Percentiles rank a stretch among this genome's conserved stretches.
Conservation (phyloP, 345 rosid species). For the Syzygium grande region DNA sequence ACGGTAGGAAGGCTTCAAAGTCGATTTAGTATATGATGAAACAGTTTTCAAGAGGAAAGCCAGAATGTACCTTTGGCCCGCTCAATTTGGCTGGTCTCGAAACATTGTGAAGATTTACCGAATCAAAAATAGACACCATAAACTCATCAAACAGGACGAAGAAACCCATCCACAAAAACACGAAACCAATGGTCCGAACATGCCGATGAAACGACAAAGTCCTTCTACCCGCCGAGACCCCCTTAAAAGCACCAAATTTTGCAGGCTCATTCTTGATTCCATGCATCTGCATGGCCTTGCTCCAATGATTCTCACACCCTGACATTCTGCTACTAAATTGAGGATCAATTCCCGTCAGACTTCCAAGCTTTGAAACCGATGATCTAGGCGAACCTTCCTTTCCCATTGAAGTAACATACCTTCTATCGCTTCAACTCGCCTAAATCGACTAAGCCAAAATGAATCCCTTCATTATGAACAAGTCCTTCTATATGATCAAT, state of each 20-base stretch:
- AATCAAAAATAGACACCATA: slow-evolving; percentile 53
- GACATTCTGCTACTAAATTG: slow-evolving; percentile 41
- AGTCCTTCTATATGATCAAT: background rate
- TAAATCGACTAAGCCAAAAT: background rate
- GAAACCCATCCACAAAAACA: slow-evolving; percentile 35
- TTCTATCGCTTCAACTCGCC: background rate
- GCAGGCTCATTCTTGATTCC: slow-evolving; percentile 46
- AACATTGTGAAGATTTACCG: slow-evolving; percentile 22
- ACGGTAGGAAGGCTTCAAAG: background rate
- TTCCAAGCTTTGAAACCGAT: slow-evolving; percentile 28
- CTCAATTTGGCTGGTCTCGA: slow-evolving; percentile 24
- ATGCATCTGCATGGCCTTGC: slow-evolving; percentile 19
- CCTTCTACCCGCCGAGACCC: slow-evolving; percentile 41
- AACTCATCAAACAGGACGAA: slow-evolving; percentile 60
- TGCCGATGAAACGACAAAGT: slow-evolving; percentile 44
- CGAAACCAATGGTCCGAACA: slow-evolving; percentile 29
- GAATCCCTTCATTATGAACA: background rate
- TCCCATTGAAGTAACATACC: slow-evolving; percentile 25
- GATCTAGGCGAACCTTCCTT: slow-evolving; percentile 44
- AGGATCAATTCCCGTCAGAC: slow-evolving; percentile 36
- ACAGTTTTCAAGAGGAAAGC: background rate
- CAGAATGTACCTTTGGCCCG: slow-evolving; percentile 30
- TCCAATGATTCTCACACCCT: slow-evolving; percentile 39
- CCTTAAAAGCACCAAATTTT: slow-evolving; percentile 36
- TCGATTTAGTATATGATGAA: background rate